These are phyloP conservation scores for Candida maris DNA, from an alignment of 805 yeast species.

Conservation along the genomic window DNA sequence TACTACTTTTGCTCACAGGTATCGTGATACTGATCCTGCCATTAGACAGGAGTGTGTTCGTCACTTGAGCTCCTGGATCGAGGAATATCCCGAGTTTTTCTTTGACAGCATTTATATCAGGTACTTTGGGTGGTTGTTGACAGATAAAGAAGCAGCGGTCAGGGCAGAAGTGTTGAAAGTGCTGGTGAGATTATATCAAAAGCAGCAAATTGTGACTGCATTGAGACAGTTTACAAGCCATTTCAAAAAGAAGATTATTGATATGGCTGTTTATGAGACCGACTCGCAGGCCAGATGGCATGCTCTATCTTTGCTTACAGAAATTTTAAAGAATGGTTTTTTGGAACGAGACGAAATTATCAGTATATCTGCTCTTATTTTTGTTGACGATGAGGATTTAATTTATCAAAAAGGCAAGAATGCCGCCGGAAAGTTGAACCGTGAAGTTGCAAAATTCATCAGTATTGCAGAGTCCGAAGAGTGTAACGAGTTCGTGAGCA, in stretches of 20 bases:
- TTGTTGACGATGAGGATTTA: constrained; percentile 29
- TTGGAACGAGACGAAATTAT: constrained; percentile 54
- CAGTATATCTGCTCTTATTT: constrained; percentile 19
- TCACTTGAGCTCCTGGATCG: constrained; percentile 68
- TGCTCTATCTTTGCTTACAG: constrained; percentile 50
- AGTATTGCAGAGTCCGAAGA: constrained; percentile 40
- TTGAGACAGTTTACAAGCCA: constrained; percentile 76
- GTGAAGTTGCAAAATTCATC: constrained; percentile 56
- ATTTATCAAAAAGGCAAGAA: constrained; percentile 22
- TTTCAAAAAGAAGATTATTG: constrained; percentile 61
- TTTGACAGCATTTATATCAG: constrained; percentile 67
- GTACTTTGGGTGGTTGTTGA: constrained; percentile 79
- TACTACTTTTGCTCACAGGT: constrained; percentile 68
- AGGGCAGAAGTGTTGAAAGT: constrained; percentile 61
- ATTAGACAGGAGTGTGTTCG: constrained; percentile 69
- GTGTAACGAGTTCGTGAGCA: constrained; percentile 35
- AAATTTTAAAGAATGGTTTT: constrained; percentile 57
- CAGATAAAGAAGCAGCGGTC: constrained; percentile 63
- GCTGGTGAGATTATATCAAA: constrained; percentile 46
- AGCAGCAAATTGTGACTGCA: constrained; percentile 49
- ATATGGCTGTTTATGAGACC: constrained; percentile 54
- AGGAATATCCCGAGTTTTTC: constrained; percentile 64
- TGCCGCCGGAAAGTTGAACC: constrained; percentile 27
- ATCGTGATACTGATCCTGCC: constrained; percentile 70
- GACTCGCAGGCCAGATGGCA: constrained; percentile 52